Evolutionary conservation across 306 rosid species (phyloP).

Genomic region (Prunus salicina): DNA sequence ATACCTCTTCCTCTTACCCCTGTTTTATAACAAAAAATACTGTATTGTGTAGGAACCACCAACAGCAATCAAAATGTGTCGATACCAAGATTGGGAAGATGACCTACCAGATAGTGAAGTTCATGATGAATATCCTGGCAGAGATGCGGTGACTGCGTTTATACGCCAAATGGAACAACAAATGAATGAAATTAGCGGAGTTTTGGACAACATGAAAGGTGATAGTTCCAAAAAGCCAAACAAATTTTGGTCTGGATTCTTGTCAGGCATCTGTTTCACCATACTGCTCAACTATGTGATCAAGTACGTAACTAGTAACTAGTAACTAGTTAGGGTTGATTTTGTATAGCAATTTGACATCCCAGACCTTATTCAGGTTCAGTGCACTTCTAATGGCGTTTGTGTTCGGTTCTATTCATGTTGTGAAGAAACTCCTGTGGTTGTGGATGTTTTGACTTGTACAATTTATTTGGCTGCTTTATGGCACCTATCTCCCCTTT

Average conservation of each 20-base stretch:
- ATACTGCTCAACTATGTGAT: neutral
- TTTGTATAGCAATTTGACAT: neutral
- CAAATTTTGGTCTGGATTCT: neutral
- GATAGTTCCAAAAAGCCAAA: neutral
- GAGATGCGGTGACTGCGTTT: neutral
- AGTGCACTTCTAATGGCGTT: neutral
- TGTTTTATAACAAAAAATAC: neutral
- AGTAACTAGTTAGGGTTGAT: neutral
- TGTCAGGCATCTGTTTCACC: neutral
- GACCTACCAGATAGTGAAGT: neutral
- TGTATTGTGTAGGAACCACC: neutral
- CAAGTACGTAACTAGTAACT: neutral
- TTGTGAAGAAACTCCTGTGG: neutral
- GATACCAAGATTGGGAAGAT: neutral
- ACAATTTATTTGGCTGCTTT: neutral
- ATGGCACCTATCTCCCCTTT: neutral
- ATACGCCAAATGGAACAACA: neutral
- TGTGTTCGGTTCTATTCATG: neutral
- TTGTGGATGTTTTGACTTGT: neutral
- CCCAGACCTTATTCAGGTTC: neutral
- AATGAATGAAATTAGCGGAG: neutral
- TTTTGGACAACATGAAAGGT: slow-evolving; percentile 6
- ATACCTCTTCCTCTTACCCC: neutral
- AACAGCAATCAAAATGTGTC: neutral
- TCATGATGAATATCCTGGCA: neutral